phyloP scores from a whole-genome alignment of 257 asterid genomes.

The Solanum okadae region DNA sequence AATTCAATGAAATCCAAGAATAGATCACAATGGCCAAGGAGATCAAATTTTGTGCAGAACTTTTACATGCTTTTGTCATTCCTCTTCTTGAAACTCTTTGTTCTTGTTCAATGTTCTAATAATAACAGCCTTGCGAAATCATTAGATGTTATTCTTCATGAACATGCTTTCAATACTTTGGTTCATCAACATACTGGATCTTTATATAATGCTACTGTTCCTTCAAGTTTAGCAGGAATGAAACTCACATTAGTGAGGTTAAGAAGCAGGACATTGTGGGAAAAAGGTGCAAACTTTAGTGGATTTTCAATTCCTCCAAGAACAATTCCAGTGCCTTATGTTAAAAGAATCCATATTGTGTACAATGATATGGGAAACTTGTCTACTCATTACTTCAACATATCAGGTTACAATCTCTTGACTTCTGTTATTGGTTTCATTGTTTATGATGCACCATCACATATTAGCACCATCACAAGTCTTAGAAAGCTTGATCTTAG shows the following conservation, averaged over 20 bases:
- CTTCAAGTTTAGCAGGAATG: constrained; percentile 59
- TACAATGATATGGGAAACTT: constrained; percentile 62
- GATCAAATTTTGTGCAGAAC: background rate
- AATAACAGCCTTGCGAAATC: constrained; percentile 23
- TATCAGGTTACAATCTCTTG: constrained; percentile 49
- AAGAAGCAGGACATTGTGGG: constrained; percentile 61
- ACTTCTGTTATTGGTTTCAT: constrained; percentile 60
- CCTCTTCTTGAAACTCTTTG: constrained; percentile 19
- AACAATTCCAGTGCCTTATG: constrained; percentile 56
- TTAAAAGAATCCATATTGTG: constrained; percentile 50
- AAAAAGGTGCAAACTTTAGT: constrained; percentile 59
- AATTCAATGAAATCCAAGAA: background rate
- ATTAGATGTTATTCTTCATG: constrained; percentile 45
- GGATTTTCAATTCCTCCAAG: constrained; percentile 45
- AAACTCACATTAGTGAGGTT: constrained; percentile 41
- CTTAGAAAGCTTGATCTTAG: constrained; percentile 38
- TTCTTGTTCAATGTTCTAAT: constrained; percentile 17
- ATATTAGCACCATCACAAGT: constrained; percentile 11
- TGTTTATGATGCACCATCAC: constrained; percentile 29
- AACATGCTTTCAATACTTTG: constrained; percentile 42
- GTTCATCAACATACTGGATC: constrained; percentile 37
- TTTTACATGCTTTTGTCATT: constrained; percentile 9
- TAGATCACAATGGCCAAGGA: constrained; percentile 12
- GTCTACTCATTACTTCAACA: constrained; percentile 47
- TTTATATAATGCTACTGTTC: constrained; percentile 51